Evolutionary conservation across 139 green algal species (phyloP).

Genomic region (Pleodorina starrii): DNA sequence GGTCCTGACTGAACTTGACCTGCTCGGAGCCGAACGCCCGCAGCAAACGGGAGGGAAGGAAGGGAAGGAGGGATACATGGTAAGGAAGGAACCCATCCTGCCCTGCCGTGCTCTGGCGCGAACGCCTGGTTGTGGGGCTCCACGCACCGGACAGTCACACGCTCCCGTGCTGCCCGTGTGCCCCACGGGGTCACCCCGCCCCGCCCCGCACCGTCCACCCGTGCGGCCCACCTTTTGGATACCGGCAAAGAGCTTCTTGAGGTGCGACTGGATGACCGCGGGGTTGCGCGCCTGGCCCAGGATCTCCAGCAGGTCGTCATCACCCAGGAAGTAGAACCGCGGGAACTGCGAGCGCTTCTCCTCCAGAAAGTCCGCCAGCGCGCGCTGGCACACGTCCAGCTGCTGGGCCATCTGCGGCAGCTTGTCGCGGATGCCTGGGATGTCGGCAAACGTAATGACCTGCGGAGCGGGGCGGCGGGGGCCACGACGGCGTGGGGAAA

Average conservation of each 20-base stretch:
- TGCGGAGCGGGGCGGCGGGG: too few species aligned
- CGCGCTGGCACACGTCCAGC: slow-evolving; percentile 87
- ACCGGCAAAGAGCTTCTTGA: slow-evolving; percentile 92
- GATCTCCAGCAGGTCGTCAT: slow-evolving; percentile 91
- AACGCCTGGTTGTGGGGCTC: too few species aligned
- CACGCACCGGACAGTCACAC: too few species aligned
- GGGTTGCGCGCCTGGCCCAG: slow-evolving; percentile 85
- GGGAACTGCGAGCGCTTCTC: slow-evolving; percentile 83
- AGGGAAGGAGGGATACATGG: too few species aligned
- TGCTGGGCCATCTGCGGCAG: slow-evolving; percentile 79
- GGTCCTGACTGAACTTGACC: slow-evolving; percentile 66
- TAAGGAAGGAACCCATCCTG: too few species aligned
- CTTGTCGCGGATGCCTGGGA: slow-evolving; percentile 70
- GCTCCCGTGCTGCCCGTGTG: too few species aligned
- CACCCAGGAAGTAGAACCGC: slow-evolving; percentile 91
- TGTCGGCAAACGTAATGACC: slow-evolving; percentile 71
- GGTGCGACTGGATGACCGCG: slow-evolving; percentile 84
- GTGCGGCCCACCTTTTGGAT: slow-evolving; percentile 82
- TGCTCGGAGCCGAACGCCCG: too few species aligned
- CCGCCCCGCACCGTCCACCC: too few species aligned
- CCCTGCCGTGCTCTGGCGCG: too few species aligned
- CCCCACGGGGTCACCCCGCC: too few species aligned
- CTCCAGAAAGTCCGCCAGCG: slow-evolving; percentile 86
- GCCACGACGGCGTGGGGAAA: too few species aligned
- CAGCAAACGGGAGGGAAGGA: too few species aligned